Base-by-base conservation (phyloP, 192 early-diverging fungal species). In the Rhizophagus prolifer region DNA sequence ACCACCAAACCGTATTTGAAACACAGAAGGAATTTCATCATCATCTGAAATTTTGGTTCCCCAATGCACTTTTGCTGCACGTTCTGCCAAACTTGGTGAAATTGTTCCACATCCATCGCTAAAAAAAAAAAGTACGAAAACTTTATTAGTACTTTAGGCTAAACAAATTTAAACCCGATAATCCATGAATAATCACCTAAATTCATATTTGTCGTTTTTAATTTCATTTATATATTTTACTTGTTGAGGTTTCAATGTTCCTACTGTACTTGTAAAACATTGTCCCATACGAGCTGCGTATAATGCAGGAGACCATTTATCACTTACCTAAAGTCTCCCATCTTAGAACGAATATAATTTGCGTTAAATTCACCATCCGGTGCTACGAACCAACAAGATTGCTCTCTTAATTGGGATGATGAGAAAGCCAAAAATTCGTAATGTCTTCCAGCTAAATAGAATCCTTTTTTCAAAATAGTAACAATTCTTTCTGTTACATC, bases 71-170 rank as follows among this genome's bases (percentile, higher is more conserved):
- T 75, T 75, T 10, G 46, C 36, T 30, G 38, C 73, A 13, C 23
- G 61, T 9, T 73, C 25, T 26, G 91, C 88, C n/a, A 94, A 70
- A 6, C 50, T 69, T 1, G 50, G 71, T 0, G 90, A 90, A 38
- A 95, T 86, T 10, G 79, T 82, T 19, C 94, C 94, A 26, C 92
- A 88, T 5, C 94, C 94, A 78, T 95, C 94, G 46, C 90, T 91
- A 72, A 94, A 93, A 66, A 30, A 31, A n/a, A n/a, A 66, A 21
- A n/a, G 12, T 63, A 19, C 8, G 21, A 26, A 47, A 16, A 41
- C 4, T 30, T 28, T 21, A 66, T 54, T 36, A 23, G 8, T 3
- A 19, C 14, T 54, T 54, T n/a, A 47, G 3, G 3, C 2, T 46
- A 21, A 25, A 69, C 25, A 74, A 44, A 10, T 61, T 28, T 30